These are phyloP conservation scores for Carex cristatella DNA, from an alignment of 176 grass and related monocot species.

Conservation along the genomic window DNA sequence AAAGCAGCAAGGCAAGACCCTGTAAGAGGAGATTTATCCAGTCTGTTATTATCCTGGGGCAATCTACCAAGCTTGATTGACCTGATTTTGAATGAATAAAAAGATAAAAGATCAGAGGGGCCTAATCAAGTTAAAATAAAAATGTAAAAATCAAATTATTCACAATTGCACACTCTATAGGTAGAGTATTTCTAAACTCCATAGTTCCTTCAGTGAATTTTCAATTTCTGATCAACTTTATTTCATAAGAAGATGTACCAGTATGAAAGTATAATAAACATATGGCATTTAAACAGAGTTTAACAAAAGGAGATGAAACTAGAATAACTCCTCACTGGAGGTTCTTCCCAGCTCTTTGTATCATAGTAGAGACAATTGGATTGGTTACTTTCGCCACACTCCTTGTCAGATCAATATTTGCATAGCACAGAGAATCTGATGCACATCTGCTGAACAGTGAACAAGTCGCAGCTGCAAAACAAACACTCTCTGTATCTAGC, in stretches of 20 bases:
- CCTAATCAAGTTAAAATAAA: neutral
- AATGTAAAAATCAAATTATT: neutral
- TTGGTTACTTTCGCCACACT: conserved; percentile 16
- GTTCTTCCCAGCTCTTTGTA: conserved; percentile 35
- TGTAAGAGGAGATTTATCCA: conserved; percentile 30
- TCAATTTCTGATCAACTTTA: neutral
- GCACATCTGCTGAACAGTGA: conserved; percentile 33
- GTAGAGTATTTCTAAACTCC: neutral
- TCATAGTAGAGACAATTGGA: conserved; percentile 39
- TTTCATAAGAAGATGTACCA: neutral
- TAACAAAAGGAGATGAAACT: neutral
- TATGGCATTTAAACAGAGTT: neutral
- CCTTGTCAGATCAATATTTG: conserved; percentile 32
- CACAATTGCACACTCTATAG: neutral
- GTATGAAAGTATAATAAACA: too few species aligned
- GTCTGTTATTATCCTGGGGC: neutral
- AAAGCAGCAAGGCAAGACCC: conserved; percentile 34
- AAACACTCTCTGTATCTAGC: conserved; percentile 33
- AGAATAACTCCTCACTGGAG: conserved; percentile 25
- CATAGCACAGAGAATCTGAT: conserved; percentile 34
- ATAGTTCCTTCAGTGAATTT: neutral
- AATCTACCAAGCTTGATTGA: conserved; percentile 36
- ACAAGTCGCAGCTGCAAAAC: conserved; percentile 31
- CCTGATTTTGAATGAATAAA: conserved; percentile 19
- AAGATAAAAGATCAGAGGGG: neutral